These are phyloP conservation scores for Kodamaea arcana DNA, from an alignment of 1,139 yeast genomes.

Conservation along the genomic window DNA sequence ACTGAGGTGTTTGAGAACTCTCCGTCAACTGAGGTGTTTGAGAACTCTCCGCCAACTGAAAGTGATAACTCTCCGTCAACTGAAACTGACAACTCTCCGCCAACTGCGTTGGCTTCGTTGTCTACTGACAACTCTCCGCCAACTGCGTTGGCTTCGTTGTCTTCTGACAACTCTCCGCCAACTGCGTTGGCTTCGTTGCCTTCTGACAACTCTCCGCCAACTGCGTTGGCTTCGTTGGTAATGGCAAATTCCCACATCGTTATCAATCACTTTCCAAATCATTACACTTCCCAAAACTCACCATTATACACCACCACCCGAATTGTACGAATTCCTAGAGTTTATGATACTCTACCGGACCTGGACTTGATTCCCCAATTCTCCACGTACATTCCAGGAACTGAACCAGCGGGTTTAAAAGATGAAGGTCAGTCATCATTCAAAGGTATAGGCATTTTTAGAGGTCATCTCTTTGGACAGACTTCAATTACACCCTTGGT, in stretches of 20 bases:
- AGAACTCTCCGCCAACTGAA: not conserved
- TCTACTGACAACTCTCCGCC: not conserved
- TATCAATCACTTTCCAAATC: conserved; percentile 65
- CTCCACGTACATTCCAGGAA: conserved; percentile 56
- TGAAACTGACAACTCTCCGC: not conserved
- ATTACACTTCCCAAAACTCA: conserved; percentile 29
- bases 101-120: not conserved
- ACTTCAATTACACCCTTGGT: conserved; percentile 56
- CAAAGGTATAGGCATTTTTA: conserved; percentile 33
- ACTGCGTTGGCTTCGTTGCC: conserved; percentile 3
- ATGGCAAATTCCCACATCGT: conserved; percentile 24
- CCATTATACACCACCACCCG: conserved; percentile 38
- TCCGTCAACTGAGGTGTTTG: too few species aligned
- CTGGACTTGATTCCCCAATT: conserved; percentile 55
- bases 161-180: conserved; percentile 10
- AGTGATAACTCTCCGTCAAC: conserved; percentile 6
- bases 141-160: not conserved
- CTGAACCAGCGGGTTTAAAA: conserved; percentile 58
- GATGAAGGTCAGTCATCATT: conserved; percentile 18
- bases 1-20: too few species aligned
- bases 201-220: conserved; percentile 14
- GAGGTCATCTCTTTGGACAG: conserved; percentile 45
- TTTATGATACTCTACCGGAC: conserved; percentile 25
- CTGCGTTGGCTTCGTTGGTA: not conserved
- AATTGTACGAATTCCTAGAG: conserved; percentile 61